Base-by-base conservation (phyloP, 2,329 filamentous ascomycete genomes). In the Pseudogymnoascus sp. region DNA sequence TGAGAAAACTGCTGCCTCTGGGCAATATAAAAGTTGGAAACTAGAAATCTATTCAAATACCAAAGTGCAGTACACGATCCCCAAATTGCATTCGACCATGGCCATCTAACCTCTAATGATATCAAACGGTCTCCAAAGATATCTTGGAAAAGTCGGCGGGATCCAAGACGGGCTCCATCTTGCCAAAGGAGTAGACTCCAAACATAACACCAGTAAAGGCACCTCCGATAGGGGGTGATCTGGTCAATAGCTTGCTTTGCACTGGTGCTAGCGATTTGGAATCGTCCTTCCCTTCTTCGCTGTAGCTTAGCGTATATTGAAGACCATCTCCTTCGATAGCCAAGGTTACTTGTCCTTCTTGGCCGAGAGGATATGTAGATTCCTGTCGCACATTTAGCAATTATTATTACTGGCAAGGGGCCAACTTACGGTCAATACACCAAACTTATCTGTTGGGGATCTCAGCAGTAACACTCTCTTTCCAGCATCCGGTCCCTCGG, bases 181-280 rank as follows among this genome's bases (percentile, higher is more conserved):
- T 68, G 4, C 63, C 37, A 33, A 63, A 68, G 23, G 65, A 60
- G 44, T 68, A 68, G 3, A 67, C 21, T 2, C 67, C 67, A 5
- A 68, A 61, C 65, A 68, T 64, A 59, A 65, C 64, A 11, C 67
- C 67, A 11, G 63, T 63, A 46, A 68, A 68, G 2, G 62, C 23
- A 26, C 53, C 59, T 15, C 67, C 67, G 37, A 68, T 59, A 10
- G 67, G 67, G 11, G 67, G 67, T n/a, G 62, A 46, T 11, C 38
- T 60, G 13, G 67, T 68, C 64, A 68, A 59, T 4, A 31, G 19
- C 21, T 63, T 38, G 26, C 53, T 64, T 37, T 38, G 21, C 5
- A 68, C 59, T 31, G 50, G 29, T 19, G 50, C 50, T 1, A 56
- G 29, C 10, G 29, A 3, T 33, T 33, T 56, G 23, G 31, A 61